Conservation (phyloP, 352 stramenopile genomes). For the Phytophthora sp. region DNA sequence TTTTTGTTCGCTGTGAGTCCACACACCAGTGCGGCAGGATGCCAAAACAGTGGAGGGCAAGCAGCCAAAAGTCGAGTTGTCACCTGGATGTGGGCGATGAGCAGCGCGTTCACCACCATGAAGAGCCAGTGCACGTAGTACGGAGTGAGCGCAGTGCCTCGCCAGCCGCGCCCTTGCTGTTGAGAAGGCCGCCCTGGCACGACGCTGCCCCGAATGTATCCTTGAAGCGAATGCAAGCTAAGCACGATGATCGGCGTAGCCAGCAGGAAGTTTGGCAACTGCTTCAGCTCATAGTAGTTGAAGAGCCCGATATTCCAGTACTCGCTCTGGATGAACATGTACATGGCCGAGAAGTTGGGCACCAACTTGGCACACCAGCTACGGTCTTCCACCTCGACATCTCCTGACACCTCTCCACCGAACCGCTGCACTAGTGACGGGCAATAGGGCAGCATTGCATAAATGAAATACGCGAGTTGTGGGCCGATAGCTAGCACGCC, state of each 20-base stretch:
- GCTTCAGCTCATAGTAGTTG: conserved; percentile 93
- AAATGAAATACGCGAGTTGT: conserved; percentile 76
- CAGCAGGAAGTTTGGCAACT: conserved; percentile 95
- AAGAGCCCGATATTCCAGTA: conserved; percentile 97
- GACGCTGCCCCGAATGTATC: conserved; percentile 50
- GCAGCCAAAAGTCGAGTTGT: conserved; percentile 80
- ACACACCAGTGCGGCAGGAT: conserved; percentile 45
- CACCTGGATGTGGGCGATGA: conserved; percentile 89
- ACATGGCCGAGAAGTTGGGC: conserved; percentile 89
- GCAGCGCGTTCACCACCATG: conserved; percentile 73
- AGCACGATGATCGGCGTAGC: conserved; percentile 88
- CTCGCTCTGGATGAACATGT: conserved; percentile 94
- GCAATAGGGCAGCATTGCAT: conserved; percentile 66
- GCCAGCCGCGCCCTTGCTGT: conserved; percentile 9
- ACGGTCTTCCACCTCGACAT: conserved; percentile 39
- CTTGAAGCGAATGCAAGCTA: conserved; percentile 52
- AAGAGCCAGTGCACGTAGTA: conserved; percentile 84
- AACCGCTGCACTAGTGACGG: conserved; percentile 43
- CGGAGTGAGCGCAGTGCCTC: conserved; percentile 31
- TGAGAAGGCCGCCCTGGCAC: conserved; percentile 13
- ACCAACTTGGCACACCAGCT: conserved; percentile 72
- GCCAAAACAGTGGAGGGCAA: conserved; percentile 85
- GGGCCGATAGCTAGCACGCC: conserved; percentile 64
- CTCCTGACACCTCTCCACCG: not conserved
- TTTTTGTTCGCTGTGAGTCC: conserved; percentile 11